Percentiles rank a stretch among this genome's conserved stretches.
These are phyloP conservation scores for Bipolaris gigantea DNA, from an alignment of 2,329 filamentous ascomycete genomes.

Conservation along the genomic window DNA sequence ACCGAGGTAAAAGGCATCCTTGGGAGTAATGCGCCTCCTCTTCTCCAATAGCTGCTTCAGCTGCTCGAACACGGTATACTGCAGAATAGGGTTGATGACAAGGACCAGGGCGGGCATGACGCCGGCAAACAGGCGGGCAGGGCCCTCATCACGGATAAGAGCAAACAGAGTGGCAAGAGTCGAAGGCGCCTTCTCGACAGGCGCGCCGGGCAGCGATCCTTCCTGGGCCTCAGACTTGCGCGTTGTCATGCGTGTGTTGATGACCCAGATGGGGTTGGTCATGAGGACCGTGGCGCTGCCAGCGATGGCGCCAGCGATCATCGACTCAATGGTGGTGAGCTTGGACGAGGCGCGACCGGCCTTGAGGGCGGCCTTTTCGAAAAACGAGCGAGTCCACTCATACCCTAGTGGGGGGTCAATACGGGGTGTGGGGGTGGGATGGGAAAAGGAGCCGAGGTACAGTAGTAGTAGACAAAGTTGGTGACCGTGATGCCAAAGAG, in stretches of 20 bases:
- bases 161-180: constrained; percentile 81
- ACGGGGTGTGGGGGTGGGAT: not conserved
- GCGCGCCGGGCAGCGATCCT: constrained; percentile 44
- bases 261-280: constrained; percentile 98
- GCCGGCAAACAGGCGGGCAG: constrained; percentile 82
- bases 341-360: constrained; percentile 75
- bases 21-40: constrained; percentile 74
- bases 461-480: constrained; percentile 99
- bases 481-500: constrained; percentile 97
- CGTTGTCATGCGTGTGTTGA: constrained; percentile 98
- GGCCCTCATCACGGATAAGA: constrained; percentile 81
- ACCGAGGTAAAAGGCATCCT: constrained; percentile 86
- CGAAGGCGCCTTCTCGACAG: constrained; percentile 64
- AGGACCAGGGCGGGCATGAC: constrained; percentile 90
- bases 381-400: constrained; percentile 89
- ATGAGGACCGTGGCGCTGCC: constrained; percentile 92
- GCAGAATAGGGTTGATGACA: constrained; percentile 96
- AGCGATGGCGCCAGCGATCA: constrained; percentile 92
- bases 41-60: constrained; percentile 89
- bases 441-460: constrained; percentile 44
- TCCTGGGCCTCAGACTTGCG: constrained; percentile 64
- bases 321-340: constrained; percentile 88
- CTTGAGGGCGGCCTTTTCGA: constrained; percentile 74
- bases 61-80: constrained; percentile 99
- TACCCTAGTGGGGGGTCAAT: constrained; percentile 62